Evolutionary conservation across 768 basidiomycete species (phyloP).

Genomic region (Trametopsis cervina): DNA sequence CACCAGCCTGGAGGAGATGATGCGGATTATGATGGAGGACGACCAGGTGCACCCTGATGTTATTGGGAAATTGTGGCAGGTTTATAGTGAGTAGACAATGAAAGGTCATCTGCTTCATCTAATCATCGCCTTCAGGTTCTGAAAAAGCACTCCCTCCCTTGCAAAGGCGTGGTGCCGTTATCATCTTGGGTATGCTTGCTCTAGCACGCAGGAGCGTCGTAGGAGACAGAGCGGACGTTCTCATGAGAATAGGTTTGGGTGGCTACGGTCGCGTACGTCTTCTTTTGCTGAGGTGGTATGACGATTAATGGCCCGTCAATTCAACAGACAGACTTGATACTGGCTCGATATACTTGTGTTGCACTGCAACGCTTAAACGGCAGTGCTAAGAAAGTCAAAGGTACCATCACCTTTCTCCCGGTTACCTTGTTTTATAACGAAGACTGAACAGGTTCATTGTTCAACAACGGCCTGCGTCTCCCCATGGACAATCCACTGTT

Average conservation of each 20-base stretch:
- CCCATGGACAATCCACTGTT: constrained; percentile 88
- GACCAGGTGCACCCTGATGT: constrained; percentile 78
- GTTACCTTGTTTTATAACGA: background rate
- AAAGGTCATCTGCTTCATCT: background rate
- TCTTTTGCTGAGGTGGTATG: background rate
- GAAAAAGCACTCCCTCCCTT: constrained; percentile 65
- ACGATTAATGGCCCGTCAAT: too few relatives aligned
- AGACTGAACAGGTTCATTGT: constrained; percentile 59
- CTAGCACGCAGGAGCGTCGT: constrained; percentile 75
- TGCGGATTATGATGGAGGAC: constrained; percentile 94
- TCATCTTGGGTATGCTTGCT: constrained; percentile 96
- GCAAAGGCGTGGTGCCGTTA: constrained; percentile 92
- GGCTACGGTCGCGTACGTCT: constrained; percentile 65
- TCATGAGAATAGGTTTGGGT: constrained; percentile 85
- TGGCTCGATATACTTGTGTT: constrained; percentile 91
- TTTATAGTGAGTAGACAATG: constrained; percentile 64
- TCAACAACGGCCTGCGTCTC: constrained; percentile 79
- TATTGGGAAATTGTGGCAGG: constrained; percentile 89
- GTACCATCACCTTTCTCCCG: constrained; percentile 29
- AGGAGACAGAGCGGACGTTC: constrained; percentile 72
- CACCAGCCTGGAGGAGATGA: constrained; percentile 93
- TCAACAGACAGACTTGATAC: constrained; percentile 71
- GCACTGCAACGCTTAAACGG: constrained; percentile 90
- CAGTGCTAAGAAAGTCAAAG: constrained; percentile 96
- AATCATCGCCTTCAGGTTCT: constrained; percentile 43